Evolutionary conservation across 2,329 filamentous ascomycete species (phyloP), one percentile per base, ranked within the genome.

Genomic region (Clonostachys rosea): DNA sequence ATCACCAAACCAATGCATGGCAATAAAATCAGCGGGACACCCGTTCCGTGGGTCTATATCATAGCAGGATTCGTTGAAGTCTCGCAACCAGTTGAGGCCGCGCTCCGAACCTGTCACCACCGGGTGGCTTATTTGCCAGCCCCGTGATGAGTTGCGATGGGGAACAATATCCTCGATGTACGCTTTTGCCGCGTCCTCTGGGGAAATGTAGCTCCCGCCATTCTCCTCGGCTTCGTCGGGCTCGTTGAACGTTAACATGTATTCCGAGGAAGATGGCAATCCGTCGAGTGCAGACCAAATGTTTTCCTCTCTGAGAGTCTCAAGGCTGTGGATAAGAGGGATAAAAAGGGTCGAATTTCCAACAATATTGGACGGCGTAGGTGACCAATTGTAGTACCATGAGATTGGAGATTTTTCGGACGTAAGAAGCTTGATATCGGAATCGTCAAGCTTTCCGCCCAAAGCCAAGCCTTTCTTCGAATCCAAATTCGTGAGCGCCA

Each of bases 361-460:
- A 2, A 64, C 52, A 11, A 50, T 45, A 1, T 53, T 43, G 0
- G 62, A 56, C 2, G 61, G 56, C 49, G 59, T 58, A 1, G 62
- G 59, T 1, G 67, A 68, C 68, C 68, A 71, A 0, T 66, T 72
- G 46, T 69, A 72, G 51, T 72, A 72, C 69, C 69, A 72, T 0
- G 59, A 53, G 12, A 72, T 61, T 7, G 63, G 56, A 0, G 69
- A 70, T 20, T 64, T 56, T 14, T 59, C 55, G 0, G 68, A 70
- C 2, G 64, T 47, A 1, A 71, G 47, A 2, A 70, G 54, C n/a
- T 58, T 48, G 39, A 59, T 60, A 46, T 72, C 69, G 0, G 60
- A 50, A 13, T 57, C 40, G 16, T 40, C 14, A 16, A 41, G 42
- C 24, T 41, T 24, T 12, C 34, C 24, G 11, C 37, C 44, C 17